Conservation (phyloP, 2,329 filamentous ascomycete genomes). For the Fusarium sp. region DNA sequence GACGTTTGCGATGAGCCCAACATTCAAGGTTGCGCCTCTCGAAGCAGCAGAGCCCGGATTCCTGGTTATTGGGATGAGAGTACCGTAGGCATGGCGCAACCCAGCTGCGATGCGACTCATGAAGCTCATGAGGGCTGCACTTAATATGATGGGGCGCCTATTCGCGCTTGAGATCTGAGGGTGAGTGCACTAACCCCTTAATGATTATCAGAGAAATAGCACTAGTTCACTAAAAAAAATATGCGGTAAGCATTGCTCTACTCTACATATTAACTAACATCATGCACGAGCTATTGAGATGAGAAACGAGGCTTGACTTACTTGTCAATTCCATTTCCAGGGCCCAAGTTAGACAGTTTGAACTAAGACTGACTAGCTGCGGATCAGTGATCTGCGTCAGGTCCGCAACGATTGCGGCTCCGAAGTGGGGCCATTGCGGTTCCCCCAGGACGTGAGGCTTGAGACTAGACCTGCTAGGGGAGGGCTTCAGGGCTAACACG, state of each 20-base stretch:
- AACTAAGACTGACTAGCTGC: constrained; percentile 39
- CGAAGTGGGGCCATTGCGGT: constrained; percentile 49
- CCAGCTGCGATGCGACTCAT: constrained; percentile 12
- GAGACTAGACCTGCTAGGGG: constrained; percentile 20
- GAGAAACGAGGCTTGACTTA: constrained; percentile 29
- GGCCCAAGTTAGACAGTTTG: constrained; percentile 20
- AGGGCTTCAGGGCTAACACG: constrained; percentile 23
- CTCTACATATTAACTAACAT: neutral
- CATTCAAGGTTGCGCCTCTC: constrained; percentile 3
- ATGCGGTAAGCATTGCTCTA: constrained; percentile 8
- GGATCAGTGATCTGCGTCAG: constrained; percentile 50
- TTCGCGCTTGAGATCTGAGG: constrained; percentile 16
- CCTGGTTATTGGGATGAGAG: neutral
- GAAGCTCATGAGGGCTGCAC: constrained; percentile 1
- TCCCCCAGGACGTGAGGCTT: constrained; percentile 46
- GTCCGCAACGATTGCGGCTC: constrained; percentile 46
- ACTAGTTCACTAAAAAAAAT: neutral
- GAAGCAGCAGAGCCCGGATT: constrained; percentile 3
- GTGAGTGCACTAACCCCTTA: constrained; percentile 27
- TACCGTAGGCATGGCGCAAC: constrained; percentile 2
- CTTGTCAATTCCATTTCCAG: constrained; percentile 42
- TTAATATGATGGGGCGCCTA: constrained; percentile 4
- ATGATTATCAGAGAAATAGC: constrained; percentile 12
- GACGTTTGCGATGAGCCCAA: constrained; percentile 9
- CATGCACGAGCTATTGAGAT: constrained; percentile 6